Evolutionary conservation across 495 filamentous ascomycete genomes (phyloP).

Genomic region (Penicillium coprophilum): DNA sequence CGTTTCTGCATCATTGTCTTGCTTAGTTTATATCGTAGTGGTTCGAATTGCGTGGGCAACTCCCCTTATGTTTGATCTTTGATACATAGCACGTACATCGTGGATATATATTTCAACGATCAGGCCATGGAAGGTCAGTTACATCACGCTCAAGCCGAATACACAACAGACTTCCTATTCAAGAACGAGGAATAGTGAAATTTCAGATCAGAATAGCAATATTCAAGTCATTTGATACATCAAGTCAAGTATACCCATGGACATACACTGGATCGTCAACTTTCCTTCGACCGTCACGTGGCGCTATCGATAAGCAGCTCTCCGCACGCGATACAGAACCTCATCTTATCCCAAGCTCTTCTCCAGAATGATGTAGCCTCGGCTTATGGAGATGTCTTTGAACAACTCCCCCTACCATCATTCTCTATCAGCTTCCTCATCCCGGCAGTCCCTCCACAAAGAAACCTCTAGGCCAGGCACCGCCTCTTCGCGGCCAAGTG

Average conservation of each 20-base stretch:
- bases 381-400: slow-evolving; percentile 38
- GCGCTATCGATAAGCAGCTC: slow-evolving; percentile 30
- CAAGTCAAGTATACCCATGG: neutral
- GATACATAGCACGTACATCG: too few species aligned
- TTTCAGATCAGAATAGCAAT: neutral
- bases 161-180: neutral
- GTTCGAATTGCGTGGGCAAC: neutral
- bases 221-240: neutral
- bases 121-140: neutral
- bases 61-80: neutral
- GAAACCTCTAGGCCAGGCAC: slow-evolving; percentile 5
- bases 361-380: slow-evolving; percentile 34
- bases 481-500: slow-evolving; percentile 24
- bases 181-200: neutral
- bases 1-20: neutral
- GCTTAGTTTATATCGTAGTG: neutral
- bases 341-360: slow-evolving; percentile 24
- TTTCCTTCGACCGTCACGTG: slow-evolving; percentile 12
- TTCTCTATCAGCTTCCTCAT: slow-evolving; percentile 33
- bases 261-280: neutral
- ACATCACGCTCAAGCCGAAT: neutral
- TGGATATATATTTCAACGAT: neutral
- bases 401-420: slow-evolving; percentile 20
- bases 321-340: slow-evolving; percentile 17
- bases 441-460: slow-evolving; percentile 30